Evolutionary conservation across 768 basidiomycete species (phyloP), one percentile per base, ranked within the genome.

Genomic region (Tylopilus balloui): DNA sequence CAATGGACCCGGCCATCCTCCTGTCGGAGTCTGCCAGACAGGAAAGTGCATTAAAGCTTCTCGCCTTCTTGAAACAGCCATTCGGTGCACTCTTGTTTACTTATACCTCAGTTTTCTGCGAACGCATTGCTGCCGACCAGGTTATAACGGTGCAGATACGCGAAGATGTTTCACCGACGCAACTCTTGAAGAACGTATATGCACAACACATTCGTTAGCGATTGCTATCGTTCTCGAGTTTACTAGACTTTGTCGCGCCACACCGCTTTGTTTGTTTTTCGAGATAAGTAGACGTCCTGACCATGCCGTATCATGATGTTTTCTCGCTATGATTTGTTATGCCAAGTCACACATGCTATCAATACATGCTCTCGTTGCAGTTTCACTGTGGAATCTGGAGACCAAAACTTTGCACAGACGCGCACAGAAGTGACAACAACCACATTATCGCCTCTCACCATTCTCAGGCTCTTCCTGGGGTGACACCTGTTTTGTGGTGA

Each of bases 11-110:
- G 20, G 44, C 29, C 6, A 49, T 47, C 10, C 20, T 53, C 24
- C 27, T 47, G 37, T 36, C 25, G 15, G 34, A 37, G 0, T 24
- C 48, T 21, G 42, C 25, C 14, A 39, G 31, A 1, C 42, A 21
- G 3, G 41, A 46, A 10, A 42, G 34, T 14, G 50, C 57, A 20
- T 23, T 45, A 4, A 41, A 21, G 39, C 39, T 59, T 9, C 25
- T 60, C 15, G 38, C 46, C 2, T 42, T 34, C 3, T 47, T 56
- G 3, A 45, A 27, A 37, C 45, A 52, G 19, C 57, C 47, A 1
- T 60, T 59, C 28, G 58, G 54, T 3, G 51, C 58, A 6, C 50
- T 60, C 32, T 43, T 59, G 23, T 41, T 59, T 17, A 42, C 34
- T 8, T 28, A 8, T n/a, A 34, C 50, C 20, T 27, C 45, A 0